Evolutionary conservation across 192 early-diverging fungal genomes (phyloP), one percentile per base, ranked within the genome.

Genomic region (Entomortierella chlamydospora): DNA sequence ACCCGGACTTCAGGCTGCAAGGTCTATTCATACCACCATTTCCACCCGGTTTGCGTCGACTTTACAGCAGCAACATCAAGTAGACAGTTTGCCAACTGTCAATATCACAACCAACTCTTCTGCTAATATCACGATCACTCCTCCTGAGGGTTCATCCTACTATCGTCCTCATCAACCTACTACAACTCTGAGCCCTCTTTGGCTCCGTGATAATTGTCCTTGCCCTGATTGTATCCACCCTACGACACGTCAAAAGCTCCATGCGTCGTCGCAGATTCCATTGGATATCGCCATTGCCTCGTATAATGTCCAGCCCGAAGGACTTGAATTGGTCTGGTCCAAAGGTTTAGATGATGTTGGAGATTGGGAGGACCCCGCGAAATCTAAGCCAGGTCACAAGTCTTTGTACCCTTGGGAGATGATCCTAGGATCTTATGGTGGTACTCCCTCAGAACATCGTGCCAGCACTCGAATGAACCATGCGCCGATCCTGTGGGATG

Each of bases 171-270:
- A 65, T 30, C 63, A 74, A 23, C 34, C 51, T 8, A 41, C 66
- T 12, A 70, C 67, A 22, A 65, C 57, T 13, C 51, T 70, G 18
- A 65, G 70, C 57, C 29, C 76, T 10, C 59, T 89, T 26, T 90
- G 89, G 89, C 84, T 90, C 23, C 72, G 88, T 45, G 89, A 90
- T 61, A 89, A 88, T 51, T 90, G 89, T 61, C 87, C 72, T 20
- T 90, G 89, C 45, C 68, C 85, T 12, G 57, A 61, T 7, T 90
- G 89, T 68, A 60, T 90, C 39, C 89, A 90, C 63, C 86, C 88
- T 9, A 57, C 73, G 11, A 90, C 68, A 39, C 79, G 82, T 10
- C 89, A 90, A 63, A 90, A 89, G 61, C 60, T 88, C 10, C 89
- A 90, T 42, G 85, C 86, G 0, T 86, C 72, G 7, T 81, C 84